These are phyloP conservation scores for Sanghuangporus weigelae DNA, from an alignment of 1,284 basidiomycete genomes.

Conservation along the genomic window DNA sequence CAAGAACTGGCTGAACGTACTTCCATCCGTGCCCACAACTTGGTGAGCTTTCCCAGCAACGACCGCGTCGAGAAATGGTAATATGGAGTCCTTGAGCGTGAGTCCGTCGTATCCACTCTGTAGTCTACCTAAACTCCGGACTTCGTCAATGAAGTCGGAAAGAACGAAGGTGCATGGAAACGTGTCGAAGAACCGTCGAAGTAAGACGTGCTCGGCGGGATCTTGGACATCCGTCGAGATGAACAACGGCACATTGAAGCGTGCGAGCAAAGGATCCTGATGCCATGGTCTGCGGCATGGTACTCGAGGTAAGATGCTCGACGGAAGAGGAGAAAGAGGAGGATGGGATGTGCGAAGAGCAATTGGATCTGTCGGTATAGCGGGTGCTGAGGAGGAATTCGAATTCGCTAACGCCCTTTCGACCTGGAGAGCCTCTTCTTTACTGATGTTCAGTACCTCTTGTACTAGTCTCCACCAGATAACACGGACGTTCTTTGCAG, in stretches of 20 bases:
- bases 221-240: conserved; percentile 62
- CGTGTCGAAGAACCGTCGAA: conserved; percentile 44
- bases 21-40: conserved; percentile 63
- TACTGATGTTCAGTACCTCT: conserved; percentile 34
- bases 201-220: conserved; percentile 39
- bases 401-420: conserved; percentile 28
- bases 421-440: conserved; percentile 34
- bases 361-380: conserved; percentile 17
- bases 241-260: conserved; percentile 60
- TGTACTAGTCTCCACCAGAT: conserved; percentile 56
- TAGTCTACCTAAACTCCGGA: conserved; percentile 35
- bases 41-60: conserved; percentile 50
- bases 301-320: conserved; percentile 21
- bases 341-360: conserved; percentile 24
- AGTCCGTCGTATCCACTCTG: conserved; percentile 51
- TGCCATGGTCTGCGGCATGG: conserved; percentile 27
- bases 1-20: conserved; percentile 70
- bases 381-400: conserved; percentile 18
- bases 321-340: conserved; percentile 22
- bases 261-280: conserved; percentile 27
- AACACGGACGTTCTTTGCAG: conserved; percentile 36
- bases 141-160: conserved; percentile 43
- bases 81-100: conserved; percentile 42
- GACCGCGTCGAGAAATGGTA: conserved; percentile 67
- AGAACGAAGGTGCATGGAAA: conserved; percentile 73